These are phyloP conservation scores for Veloboletus limbatus DNA, from an alignment of 1,284 basidiomycete species.

Conservation along the genomic window DNA sequence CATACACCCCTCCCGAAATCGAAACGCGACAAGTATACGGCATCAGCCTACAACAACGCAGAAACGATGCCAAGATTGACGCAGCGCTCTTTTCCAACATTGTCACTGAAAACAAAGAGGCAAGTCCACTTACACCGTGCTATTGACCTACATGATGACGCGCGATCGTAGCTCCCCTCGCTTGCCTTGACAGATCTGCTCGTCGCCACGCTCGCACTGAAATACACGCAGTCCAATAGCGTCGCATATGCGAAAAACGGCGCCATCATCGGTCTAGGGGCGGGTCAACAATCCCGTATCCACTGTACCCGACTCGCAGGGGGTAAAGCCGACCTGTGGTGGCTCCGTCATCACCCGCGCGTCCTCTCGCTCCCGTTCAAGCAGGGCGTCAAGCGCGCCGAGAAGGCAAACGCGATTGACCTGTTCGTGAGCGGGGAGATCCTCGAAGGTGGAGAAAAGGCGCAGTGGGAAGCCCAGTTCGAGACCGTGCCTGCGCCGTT, in stretches of 20 bases:
- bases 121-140: constrained; percentile 24
- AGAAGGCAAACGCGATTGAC: constrained; percentile 98
- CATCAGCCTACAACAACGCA: constrained; percentile 85
- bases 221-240: constrained; percentile 99
- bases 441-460: constrained; percentile 84
- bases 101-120: constrained; percentile 86
- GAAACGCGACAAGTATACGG: constrained; percentile 98
- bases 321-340: constrained; percentile 98
- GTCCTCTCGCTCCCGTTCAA: constrained; percentile 94
- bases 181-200: constrained; percentile 83
- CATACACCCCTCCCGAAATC: constrained; percentile 69
- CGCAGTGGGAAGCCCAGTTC: constrained; percentile 91
- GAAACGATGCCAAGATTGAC: constrained; percentile 92
- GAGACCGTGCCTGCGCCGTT: constrained; percentile 72
- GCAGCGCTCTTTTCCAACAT: constrained; percentile 81
- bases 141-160: not conserved
- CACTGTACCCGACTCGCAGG: constrained; percentile 99
- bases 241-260: constrained; percentile 96
- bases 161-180: constrained; percentile 56
- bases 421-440: constrained; percentile 91
- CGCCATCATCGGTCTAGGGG: constrained; percentile 93
- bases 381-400: constrained; percentile 95
- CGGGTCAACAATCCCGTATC: constrained; percentile 98
- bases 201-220: constrained; percentile 93
- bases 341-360: constrained; percentile 95